Percentiles rank a stretch among this genome's conserved stretches.
phyloP scores from a whole-genome alignment of 2,329 filamentous ascomycete genomes.

The Bipolaris oryzae region DNA sequence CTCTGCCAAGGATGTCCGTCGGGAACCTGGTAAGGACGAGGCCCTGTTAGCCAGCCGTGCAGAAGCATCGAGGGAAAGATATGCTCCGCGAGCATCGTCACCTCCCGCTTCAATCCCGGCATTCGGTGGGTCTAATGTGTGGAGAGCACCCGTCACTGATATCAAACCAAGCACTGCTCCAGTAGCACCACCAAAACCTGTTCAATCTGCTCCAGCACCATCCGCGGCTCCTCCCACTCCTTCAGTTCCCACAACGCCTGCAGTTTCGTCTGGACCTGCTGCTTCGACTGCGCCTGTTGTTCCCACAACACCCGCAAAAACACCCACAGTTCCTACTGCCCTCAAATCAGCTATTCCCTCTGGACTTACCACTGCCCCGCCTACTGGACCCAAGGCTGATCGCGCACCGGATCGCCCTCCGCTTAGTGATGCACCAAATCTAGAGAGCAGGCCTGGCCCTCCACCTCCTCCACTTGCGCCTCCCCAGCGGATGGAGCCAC shows the following conservation, averaged over 20 bases:
- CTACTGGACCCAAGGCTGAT: slow-evolving; percentile 51
- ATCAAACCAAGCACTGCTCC: slow-evolving; percentile 34
- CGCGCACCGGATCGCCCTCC: slow-evolving; percentile 37
- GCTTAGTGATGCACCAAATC: slow-evolving; percentile 23
- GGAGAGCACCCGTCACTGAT: slow-evolving; percentile 49
- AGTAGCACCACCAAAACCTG: slow-evolving; percentile 37
- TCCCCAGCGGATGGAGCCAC: slow-evolving; percentile 31
- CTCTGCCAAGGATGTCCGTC: slow-evolving; percentile 40
- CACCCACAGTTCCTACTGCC: slow-evolving; percentile 25
- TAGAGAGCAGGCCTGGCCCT: slow-evolving; percentile 26
- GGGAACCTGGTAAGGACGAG: slow-evolving; percentile 53
- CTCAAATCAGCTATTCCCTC: slow-evolving; percentile 48
- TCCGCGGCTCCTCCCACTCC: slow-evolving; percentile 24
- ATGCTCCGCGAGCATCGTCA: slow-evolving; percentile 56
- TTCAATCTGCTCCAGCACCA: slow-evolving; percentile 32
- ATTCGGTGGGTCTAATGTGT: slow-evolving; percentile 58
- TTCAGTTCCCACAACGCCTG: slow-evolving; percentile 23
- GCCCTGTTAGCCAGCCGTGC: slow-evolving; percentile 54
- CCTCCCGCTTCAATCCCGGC: slow-evolving; percentile 63
- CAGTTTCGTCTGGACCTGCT: slow-evolving; percentile 21
- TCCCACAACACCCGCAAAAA: slow-evolving; percentile 29
- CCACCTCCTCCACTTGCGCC: slow-evolving; percentile 24
- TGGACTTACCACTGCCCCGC: slow-evolving; percentile 42
- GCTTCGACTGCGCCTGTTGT: slow-evolving; percentile 20
- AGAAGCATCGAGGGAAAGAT: slow-evolving; percentile 54